These are phyloP conservation scores for Entoloma clypeatum DNA, from an alignment of 1,284 basidiomycete genomes.

Conservation along the genomic window DNA sequence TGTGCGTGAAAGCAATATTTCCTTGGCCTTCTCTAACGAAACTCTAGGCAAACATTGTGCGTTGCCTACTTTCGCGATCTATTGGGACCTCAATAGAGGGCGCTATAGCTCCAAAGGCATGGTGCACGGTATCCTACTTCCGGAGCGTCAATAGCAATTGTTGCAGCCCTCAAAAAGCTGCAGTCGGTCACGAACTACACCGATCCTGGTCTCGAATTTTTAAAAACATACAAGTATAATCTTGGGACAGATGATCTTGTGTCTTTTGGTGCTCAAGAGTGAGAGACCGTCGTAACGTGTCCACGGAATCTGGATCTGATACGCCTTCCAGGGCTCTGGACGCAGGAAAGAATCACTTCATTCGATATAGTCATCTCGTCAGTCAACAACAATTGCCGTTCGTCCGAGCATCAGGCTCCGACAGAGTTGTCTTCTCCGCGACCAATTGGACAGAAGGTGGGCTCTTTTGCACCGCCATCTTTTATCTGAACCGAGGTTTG, in stretches of 20 bases:
- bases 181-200: conserved; percentile 40
- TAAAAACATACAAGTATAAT: conserved; percentile 56
- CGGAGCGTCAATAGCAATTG: conserved; percentile 44
- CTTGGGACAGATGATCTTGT: conserved; percentile 63
- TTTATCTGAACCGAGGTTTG: conserved; percentile 1
- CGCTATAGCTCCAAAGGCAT: conserved; percentile 74
- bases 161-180: conserved; percentile 49
- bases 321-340: conserved; percentile 41
- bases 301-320: conserved; percentile 9
- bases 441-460: conserved; percentile 69
- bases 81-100: conserved; percentile 4
- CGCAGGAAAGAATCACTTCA: conserved; percentile 45
- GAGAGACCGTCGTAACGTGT: conserved; percentile 26
- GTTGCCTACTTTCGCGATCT: not conserved
- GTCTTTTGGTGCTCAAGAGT: conserved; percentile 70
- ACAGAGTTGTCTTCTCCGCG: conserved; percentile 65
- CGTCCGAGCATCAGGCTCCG: conserved; percentile 56
- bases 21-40: not conserved
- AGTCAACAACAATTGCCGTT: conserved; percentile 51
- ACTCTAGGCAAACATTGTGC: conserved; percentile 57
- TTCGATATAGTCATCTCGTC: conserved; percentile 52
- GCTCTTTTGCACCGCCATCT: not conserved
- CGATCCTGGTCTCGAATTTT: conserved; percentile 54
- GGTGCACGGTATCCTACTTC: conserved; percentile 77
- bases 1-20: conserved; percentile 21